A percentile compares a stretch with the other conserved stretches of the same genome.
Conservation (phyloP, 1,284 basidiomycete genomes). For the Lentinus polychrous region DNA sequence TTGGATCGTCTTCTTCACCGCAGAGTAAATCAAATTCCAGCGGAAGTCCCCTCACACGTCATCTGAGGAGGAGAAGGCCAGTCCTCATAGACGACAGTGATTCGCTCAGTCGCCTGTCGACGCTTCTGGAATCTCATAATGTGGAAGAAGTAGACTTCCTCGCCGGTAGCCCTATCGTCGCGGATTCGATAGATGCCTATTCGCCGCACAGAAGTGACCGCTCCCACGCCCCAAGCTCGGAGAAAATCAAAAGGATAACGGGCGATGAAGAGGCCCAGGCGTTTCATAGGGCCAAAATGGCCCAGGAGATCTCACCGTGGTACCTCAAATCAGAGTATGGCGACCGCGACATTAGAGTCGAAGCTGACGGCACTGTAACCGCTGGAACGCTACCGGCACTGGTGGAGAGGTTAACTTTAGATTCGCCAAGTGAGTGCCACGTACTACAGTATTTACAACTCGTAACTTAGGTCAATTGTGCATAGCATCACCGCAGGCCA, state of each 20-base stretch:
- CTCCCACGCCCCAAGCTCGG: conserved; percentile 17
- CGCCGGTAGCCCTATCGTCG: conserved; percentile 25
- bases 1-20: conserved; percentile 9
- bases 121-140: conserved; percentile 33
- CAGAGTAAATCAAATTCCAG: conserved; percentile 12
- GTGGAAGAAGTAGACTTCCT: conserved; percentile 29
- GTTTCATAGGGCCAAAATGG: conserved; percentile 29
- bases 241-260: conserved; percentile 36
- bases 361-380: conserved; percentile 51
- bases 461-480: not conserved
- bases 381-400: conserved; percentile 65
- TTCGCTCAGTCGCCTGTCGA: conserved; percentile 31
- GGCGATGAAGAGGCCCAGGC: conserved; percentile 39
- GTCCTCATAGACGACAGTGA: conserved; percentile 36
- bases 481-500: conserved; percentile 38
- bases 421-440: conserved; percentile 40
- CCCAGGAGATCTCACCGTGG: conserved; percentile 42
- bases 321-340: conserved; percentile 59
- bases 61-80: conserved; percentile 26
- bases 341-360: conserved; percentile 48
- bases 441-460: not conserved
- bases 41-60: conserved; percentile 10
- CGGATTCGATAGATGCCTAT: conserved; percentile 18
- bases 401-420: conserved; percentile 61
- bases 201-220: conserved; percentile 7